Base-by-base conservation (phyloP, 2,329 filamentous ascomycete species). In the Diaporthe batatas region DNA sequence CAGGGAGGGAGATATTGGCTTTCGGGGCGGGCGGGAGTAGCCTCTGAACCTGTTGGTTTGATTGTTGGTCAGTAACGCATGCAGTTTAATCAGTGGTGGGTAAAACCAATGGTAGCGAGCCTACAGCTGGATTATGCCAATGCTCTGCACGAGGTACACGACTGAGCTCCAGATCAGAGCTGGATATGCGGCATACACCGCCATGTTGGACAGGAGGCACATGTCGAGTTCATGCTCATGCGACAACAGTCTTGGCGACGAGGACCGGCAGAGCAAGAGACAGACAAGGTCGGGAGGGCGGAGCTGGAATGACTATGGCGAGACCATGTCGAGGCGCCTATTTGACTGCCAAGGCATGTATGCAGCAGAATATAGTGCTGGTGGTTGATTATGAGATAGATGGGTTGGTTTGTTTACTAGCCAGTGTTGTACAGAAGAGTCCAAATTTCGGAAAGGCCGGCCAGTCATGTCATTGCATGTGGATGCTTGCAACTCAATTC, bases 71-170 rank as follows among this genome's bases (percentile, higher is more conserved):
- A 55, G 55, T 7, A 39, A 39, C 11, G 3, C 14, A 29, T 54
- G 18, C 3, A 7, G 2, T 1, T 57, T 8, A 2, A 10, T 6
- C 3, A 0, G 14, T 36, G 8, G 16, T 12, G 11, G 23, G 29
- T 65, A 25, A 7, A 10, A 5, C 18, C 67, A 70, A 74, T 47
- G 75, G 29, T n/a, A 16, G 62, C 29, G 29, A 29, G 29, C 69
- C 18, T 81, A 91, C 90, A 91, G 83, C 76, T 90, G 84, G 71
- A 82, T 84, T 72, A 88, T 86, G 72, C 90, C 90, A 69, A 91
- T 85, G 42, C 78, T 78, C 76, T 92, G 88, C 36, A 92, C 87
- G 7, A 86, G 53, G 53, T 89, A 77, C 34, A 92, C 84, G 44
- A 86, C 77, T 68, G 81, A 79, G 77, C 84, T 87, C 89, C 91